Conservation (phyloP, 192 early-diverging fungal species). For the Irineochytrium annulatum region DNA sequence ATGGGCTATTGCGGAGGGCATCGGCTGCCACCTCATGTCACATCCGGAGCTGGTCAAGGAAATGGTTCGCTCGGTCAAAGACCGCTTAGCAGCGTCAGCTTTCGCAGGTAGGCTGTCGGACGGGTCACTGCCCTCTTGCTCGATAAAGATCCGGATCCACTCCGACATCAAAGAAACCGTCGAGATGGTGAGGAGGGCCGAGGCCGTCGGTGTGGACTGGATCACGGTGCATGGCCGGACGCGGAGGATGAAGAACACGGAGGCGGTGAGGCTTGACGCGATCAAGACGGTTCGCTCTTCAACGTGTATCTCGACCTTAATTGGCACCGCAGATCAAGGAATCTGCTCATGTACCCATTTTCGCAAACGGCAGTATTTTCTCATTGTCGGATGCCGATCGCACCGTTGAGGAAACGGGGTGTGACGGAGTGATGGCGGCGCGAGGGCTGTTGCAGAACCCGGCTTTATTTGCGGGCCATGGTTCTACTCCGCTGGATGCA, state of each 20-base stretch:
- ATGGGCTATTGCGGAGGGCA: constrained; percentile 88
- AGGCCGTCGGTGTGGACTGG: constrained; percentile 83
- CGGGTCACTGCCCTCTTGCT: constrained; percentile 57
- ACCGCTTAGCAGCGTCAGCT: constrained; percentile 32
- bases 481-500: constrained; percentile 72
- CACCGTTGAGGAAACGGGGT: constrained; percentile 71
- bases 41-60: constrained; percentile 86
- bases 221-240: constrained; percentile 89
- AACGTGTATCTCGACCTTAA: too few relatives aligned
- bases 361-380: constrained; percentile 89
- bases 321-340: constrained; percentile 60
- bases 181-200: constrained; percentile 79
- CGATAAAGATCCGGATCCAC: constrained; percentile 84
- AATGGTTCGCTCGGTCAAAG: constrained; percentile 78
- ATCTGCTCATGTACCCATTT: constrained; percentile 68
- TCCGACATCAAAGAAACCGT: constrained; percentile 68
- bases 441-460: constrained; percentile 89
- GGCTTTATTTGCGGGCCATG: constrained; percentile 82
- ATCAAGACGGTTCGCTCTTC: constrained; percentile 59
- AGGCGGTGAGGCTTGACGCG: constrained; percentile 73
- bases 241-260: constrained; percentile 70
- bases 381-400: constrained; percentile 66
- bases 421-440: constrained; percentile 90
- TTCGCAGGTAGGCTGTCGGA: constrained; percentile 39
- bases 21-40: constrained; percentile 83